These are phyloP conservation scores for Phlyctochytrium planicorne DNA, from an alignment of 192 early-diverging fungal species.

Conservation along the genomic window DNA sequence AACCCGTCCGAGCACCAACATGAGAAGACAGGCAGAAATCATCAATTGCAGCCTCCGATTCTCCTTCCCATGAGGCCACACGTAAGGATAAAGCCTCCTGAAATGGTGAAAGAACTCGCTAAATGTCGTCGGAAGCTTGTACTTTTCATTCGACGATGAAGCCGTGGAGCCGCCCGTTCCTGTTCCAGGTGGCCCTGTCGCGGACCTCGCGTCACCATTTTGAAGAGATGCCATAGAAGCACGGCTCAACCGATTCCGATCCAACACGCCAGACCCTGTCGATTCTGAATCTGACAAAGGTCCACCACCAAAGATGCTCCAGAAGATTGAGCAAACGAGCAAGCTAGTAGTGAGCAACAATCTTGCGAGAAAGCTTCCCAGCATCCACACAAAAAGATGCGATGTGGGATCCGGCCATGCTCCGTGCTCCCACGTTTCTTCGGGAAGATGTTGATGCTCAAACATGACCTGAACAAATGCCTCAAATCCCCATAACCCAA, in stretches of 20 bases:
- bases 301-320: neutral
- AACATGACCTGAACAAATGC: no score
- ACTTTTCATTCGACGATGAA: neutral
- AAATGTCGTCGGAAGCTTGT: neutral
- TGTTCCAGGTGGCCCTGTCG: no score
- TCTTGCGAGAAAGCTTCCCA: neutral
- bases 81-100: constrained; percentile 70
- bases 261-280: no score
- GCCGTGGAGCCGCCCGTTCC: no score
- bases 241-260: no score
- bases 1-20: constrained; percentile 56
- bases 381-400: neutral
- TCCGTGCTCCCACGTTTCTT: no score
- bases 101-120: neutral
- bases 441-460: no score
- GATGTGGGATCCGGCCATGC: no score
- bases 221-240: neutral
- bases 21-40: constrained; percentile 65
- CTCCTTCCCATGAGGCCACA: constrained; percentile 69
- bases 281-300: no score
- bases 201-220: neutral
- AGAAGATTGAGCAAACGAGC: neutral
- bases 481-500: no score
- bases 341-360: neutral
- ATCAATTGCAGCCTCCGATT: constrained; percentile 60